Percentiles rank a stretch among this genome's conserved stretches.
Conservation (phyloP, 176 grass and related monocot genomes). For the Triticum dicoccoides region DNA sequence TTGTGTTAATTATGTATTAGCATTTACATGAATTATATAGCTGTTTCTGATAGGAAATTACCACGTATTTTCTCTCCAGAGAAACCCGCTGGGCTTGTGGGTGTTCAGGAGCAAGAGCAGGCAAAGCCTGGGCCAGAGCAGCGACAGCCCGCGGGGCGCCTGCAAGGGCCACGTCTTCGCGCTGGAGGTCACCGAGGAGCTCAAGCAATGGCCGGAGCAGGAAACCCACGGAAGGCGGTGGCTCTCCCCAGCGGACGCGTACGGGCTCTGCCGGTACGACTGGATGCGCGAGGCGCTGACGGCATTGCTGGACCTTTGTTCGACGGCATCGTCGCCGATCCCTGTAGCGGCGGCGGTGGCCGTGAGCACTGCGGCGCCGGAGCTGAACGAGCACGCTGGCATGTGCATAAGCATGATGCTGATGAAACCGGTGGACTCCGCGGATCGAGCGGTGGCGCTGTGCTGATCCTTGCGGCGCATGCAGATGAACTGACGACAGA, state of each 20-base stretch:
- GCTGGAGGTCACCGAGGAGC: slow-evolving; percentile 76
- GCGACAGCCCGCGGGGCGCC: slow-evolving; percentile 51
- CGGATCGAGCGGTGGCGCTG: slow-evolving; percentile 54
- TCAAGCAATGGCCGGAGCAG: slow-evolving; percentile 73
- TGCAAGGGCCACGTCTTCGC: slow-evolving; percentile 93
- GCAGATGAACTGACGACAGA: neutral
- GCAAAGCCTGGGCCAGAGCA: slow-evolving; percentile 50
- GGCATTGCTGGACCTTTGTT: slow-evolving; percentile 37
- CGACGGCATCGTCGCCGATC: neutral
- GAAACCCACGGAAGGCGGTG: slow-evolving; percentile 58
- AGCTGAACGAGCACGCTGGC: slow-evolving; percentile 9
- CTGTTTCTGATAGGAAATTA: neutral
- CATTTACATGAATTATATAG: neutral
- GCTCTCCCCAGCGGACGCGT: slow-evolving; percentile 61
- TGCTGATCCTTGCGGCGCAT: slow-evolving; percentile 31
- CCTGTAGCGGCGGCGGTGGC: neutral
- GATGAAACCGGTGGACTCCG: neutral
- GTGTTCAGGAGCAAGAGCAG: slow-evolving; percentile 92
- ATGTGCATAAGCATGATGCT: slow-evolving; percentile 42
- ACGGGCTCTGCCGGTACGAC: slow-evolving; percentile 69
- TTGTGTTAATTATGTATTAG: neutral
- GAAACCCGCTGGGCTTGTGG: slow-evolving; percentile 61
- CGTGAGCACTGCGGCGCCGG: neutral
- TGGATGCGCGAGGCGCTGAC: slow-evolving; percentile 95
- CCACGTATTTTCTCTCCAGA: slow-evolving; percentile 24